Base-by-base conservation (phyloP, 345 rosid genomes). In the Firmiana major region DNA sequence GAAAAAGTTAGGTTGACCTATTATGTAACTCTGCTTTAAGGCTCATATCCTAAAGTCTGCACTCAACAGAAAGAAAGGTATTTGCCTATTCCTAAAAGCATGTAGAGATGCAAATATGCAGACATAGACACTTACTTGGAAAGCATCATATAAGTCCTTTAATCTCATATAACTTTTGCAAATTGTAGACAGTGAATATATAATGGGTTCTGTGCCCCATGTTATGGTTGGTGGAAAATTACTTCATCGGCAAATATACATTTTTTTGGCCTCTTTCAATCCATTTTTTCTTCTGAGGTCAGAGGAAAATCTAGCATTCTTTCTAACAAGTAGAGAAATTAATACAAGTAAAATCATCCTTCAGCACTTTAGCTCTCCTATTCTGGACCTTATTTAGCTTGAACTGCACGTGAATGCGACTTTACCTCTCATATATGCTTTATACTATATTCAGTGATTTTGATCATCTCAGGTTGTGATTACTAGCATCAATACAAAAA, bases 401-500 rank as follows among this genome's bases (percentile, higher is more conserved):
- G n/a, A 55, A 72, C 66, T 65, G 68, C 42, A 2, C 26, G 21
- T 17, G 48, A 10, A 74, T 67, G 3, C 45, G n/a, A 40, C 16
- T 63, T 31, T 31, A 1, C 28, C 15, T 63, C 71, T 63, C 66
- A 21, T 19, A 45, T 17, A 34, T 19, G n/a, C 63, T 28, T 74
- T 53, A 42, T 36, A 46, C 63, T 40, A 26, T 59, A 42, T 21
- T 43, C 28, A 42, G n/a, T 66, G 45, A 17, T 51, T 81, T 65
- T 78, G 48, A 77, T 82, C 40, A 10, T 85, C 51, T 83, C 91
- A 96, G 99, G 98, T 96, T 81, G 94, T 96, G 80, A 89, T 96
- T 74, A 96, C 99, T 79, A 92, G 99, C 91, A 93, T 96, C 65
- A 90, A 83, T 71, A 83, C 92, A n/a, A 72, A 85, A 90, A 46